phyloP scores from a whole-genome alignment of 345 rosid species.

The Murraya paniculata region DNA sequence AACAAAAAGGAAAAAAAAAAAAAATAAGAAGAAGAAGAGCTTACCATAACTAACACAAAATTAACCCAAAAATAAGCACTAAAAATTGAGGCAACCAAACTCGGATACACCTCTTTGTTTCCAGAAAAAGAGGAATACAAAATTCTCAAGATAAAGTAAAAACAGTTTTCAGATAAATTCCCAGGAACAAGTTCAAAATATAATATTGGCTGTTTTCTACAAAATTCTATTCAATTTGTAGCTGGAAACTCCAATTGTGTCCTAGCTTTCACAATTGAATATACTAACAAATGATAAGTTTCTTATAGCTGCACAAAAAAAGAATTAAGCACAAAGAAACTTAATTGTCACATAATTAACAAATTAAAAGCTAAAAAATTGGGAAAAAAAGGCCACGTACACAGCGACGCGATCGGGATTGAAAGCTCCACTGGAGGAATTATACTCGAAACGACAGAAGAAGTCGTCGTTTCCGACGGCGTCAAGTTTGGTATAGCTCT shows the following conservation, averaged over 20 bases:
- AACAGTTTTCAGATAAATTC: background rate
- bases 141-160: background rate
- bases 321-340: background rate
- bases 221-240: background rate
- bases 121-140: background rate
- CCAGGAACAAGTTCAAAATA: background rate
- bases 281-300: background rate
- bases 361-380: background rate
- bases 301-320: background rate
- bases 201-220: background rate
- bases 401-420: slow-evolving; percentile 93
- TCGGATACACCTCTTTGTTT: background rate
- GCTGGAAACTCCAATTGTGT: background rate
- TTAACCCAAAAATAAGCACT: background rate
- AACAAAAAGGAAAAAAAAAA: background rate
- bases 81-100: background rate
- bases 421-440: slow-evolving; percentile 80
- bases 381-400: slow-evolving; percentile 36
- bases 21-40: background rate
- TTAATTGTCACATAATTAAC: background rate
- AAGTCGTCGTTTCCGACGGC: slow-evolving; percentile 94
- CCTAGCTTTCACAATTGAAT: background rate
- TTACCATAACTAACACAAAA: background rate
- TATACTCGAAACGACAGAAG: slow-evolving; percentile 98
- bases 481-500: slow-evolving; percentile 81